Conservation (phyloP, 345 rosid genomes). For the Populus simonii region DNA sequence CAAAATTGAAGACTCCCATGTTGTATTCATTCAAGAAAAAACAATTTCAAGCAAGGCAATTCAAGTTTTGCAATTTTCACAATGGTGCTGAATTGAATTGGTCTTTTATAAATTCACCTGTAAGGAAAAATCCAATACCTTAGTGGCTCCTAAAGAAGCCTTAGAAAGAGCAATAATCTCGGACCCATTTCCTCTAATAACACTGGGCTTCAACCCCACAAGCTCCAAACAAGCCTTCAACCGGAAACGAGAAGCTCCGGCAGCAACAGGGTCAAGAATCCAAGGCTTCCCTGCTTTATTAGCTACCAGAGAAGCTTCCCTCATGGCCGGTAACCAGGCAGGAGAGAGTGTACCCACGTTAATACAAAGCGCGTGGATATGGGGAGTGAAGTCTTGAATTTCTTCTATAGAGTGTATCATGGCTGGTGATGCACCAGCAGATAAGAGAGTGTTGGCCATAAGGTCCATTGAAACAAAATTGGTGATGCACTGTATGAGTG, state of each 20-base stretch:
- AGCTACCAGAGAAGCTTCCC: slow-evolving; percentile 56
- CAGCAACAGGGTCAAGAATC: slow-evolving; percentile 92
- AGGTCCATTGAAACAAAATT: slow-evolving; percentile 92
- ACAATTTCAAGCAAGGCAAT: not conserved
- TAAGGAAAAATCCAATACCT: slow-evolving; percentile 39
- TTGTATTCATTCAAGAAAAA: not conserved
- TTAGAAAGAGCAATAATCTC: slow-evolving; percentile 68
- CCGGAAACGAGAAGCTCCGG: slow-evolving; percentile 71
- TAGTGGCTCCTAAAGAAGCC: slow-evolving; percentile 51
- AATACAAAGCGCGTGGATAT: slow-evolving; percentile 56
- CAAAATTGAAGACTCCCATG: not conserved
- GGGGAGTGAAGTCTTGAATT: slow-evolving; percentile 78
- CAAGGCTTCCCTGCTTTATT: slow-evolving; percentile 56
- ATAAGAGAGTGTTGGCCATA: slow-evolving; percentile 74
- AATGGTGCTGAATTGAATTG: not conserved
- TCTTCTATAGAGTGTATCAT: slow-evolving; percentile 73
- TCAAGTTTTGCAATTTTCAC: not conserved
- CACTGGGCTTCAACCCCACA: slow-evolving; percentile 53
- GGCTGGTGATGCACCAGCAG: slow-evolving; percentile 94
- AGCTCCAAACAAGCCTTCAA: slow-evolving; percentile 73
- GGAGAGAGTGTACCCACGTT: slow-evolving; percentile 76
- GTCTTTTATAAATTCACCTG: not conserved
- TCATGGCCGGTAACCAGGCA: slow-evolving; percentile 77
- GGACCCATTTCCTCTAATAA: slow-evolving; percentile 84
- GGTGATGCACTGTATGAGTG: slow-evolving; percentile 87